These are phyloP conservation scores for Chimonanthus praecox DNA, from an alignment of 164 flowering plant species.

Conservation along the genomic window DNA sequence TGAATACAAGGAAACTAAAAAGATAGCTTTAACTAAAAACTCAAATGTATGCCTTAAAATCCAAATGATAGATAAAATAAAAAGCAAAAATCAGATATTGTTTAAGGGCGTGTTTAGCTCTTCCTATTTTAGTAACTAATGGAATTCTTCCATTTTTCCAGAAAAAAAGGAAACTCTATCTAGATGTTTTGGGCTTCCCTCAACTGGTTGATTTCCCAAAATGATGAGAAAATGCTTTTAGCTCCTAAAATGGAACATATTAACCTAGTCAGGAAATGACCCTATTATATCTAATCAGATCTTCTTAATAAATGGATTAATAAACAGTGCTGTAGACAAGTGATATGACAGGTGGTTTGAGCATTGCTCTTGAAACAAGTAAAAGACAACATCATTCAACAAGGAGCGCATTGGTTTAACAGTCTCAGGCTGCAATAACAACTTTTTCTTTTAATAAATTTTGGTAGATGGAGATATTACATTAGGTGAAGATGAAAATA, in stretches of 20 bases:
- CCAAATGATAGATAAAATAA: not conserved
- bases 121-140: not conserved
- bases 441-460: no score
- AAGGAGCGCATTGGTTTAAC: not conserved
- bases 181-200: not conserved
- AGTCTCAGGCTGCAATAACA: not conserved
- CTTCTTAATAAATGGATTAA: not conserved
- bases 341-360: no score
- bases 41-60: no score
- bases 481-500: not conserved
- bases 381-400: not conserved
- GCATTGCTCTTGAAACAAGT: no score
- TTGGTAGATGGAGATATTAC: not conserved
- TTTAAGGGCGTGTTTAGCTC: not conserved
- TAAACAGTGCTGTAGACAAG: not conserved
- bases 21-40: not conserved
- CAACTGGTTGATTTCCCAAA: not conserved
- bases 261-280: not conserved
- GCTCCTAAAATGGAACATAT: not conserved
- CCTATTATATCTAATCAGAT: not conserved
- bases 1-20: no score
- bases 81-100: not conserved
- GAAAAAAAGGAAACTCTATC: no score
- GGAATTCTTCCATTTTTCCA: no score
- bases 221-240: no score